Evolutionary conservation across 2,329 filamentous ascomycete species (phyloP).

Genomic region (Shiraia sp.): DNA sequence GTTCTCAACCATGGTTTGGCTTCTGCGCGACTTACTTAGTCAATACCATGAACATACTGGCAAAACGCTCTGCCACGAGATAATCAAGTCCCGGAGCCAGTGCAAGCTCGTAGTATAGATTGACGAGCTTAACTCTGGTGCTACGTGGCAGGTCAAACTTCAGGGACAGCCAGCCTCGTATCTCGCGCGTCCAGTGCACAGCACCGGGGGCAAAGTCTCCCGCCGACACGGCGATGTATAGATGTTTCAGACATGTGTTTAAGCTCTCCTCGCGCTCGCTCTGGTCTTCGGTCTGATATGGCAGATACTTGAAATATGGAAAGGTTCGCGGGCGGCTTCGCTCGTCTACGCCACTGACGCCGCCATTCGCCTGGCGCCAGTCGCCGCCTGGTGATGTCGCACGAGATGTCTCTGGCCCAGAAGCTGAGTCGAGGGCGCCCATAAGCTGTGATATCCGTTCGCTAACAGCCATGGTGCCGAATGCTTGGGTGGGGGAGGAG

Average conservation of each 20-base stretch:
- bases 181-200: slow-evolving; percentile 94
- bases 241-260: slow-evolving; percentile 85
- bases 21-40: slow-evolving; percentile 71
- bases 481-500: slow-evolving; percentile 12
- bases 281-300: slow-evolving; percentile 85
- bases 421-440: slow-evolving; percentile 40
- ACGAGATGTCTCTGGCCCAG: slow-evolving; percentile 74
- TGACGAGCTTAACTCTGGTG: slow-evolving; percentile 80
- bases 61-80: slow-evolving; percentile 81
- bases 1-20: slow-evolving; percentile 1
- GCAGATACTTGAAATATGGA: slow-evolving; percentile 87
- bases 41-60: slow-evolving; percentile 93
- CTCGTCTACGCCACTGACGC: slow-evolving; percentile 51
- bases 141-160: slow-evolving; percentile 95
- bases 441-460: slow-evolving; percentile 50
- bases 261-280: slow-evolving; percentile 76
- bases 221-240: slow-evolving; percentile 88
- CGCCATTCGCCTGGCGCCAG: slow-evolving; percentile 58
- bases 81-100: slow-evolving; percentile 87
- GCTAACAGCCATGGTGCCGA: slow-evolving; percentile 43
- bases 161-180: slow-evolving; percentile 90
- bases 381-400: slow-evolving; percentile 79
- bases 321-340: slow-evolving; percentile 82
- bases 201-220: slow-evolving; percentile 94
- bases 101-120: slow-evolving; percentile 91